These are phyloP conservation scores for Trypanosoma melophagium DNA, from an alignment of 208 protist species.

Conservation along the genomic window DNA sequence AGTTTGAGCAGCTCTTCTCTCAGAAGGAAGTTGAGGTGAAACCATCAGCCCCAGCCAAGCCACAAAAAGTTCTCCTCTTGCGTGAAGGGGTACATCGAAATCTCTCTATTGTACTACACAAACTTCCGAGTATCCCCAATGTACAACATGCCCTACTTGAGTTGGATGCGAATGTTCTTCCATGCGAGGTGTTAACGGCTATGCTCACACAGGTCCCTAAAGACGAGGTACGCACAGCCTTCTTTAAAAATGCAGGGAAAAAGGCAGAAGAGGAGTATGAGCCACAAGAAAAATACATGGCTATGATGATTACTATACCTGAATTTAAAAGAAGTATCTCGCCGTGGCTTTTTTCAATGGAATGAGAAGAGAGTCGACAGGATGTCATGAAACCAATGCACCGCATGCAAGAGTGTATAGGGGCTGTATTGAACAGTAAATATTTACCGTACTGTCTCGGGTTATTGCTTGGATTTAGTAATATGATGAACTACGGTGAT, in stretches of 20 bases:
- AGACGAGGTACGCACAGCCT: slow-evolving; percentile 31
- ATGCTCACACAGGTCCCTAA: slow-evolving; percentile 36
- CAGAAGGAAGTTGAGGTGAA: slow-evolving; percentile 38
- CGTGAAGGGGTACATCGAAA: slow-evolving; percentile 31
- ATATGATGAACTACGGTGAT: slow-evolving; percentile 45
- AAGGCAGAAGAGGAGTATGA: slow-evolving; percentile 46
- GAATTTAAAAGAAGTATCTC: slow-evolving; percentile 32
- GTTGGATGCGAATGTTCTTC: slow-evolving; percentile 26
- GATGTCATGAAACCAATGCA: slow-evolving; percentile 31
- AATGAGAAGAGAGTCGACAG: slow-evolving; percentile 30
- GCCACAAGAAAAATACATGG: slow-evolving; percentile 40
- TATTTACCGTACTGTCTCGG: slow-evolving; percentile 37
- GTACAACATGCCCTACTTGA: slow-evolving; percentile 31
- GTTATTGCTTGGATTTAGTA: slow-evolving; percentile 36
- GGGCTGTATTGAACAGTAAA: slow-evolving; percentile 26
- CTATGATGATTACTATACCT: slow-evolving; percentile 37
- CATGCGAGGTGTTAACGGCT: slow-evolving; percentile 21
- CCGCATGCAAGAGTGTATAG: slow-evolving; percentile 29
- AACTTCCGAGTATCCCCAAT: slow-evolving; percentile 31
- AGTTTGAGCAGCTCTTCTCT: slow-evolving; percentile 44
- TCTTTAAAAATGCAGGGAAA: slow-evolving; percentile 29
- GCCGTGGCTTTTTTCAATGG: slow-evolving; percentile 37
- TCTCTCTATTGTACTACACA: slow-evolving; percentile 44
- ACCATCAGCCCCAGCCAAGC: slow-evolving; percentile 7
- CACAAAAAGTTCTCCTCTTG: slow-evolving; percentile 33